Evolutionary conservation across 2,329 filamentous ascomycete species (phyloP).

Genomic region (Berkeleyomyces basicola): DNA sequence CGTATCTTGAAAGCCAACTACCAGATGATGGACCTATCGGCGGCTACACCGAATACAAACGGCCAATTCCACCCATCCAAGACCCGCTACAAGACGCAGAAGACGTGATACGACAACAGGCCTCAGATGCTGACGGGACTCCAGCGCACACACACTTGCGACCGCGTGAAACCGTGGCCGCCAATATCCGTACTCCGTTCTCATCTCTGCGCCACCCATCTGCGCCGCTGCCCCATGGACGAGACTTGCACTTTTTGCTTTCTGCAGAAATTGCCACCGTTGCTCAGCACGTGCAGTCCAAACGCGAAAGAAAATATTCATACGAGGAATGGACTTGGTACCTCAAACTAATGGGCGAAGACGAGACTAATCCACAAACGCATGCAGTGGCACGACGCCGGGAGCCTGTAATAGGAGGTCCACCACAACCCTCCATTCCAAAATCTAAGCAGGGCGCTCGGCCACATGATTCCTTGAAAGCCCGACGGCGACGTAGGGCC

Average conservation of each 20-base stretch:
- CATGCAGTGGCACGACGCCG: constrained; percentile 28
- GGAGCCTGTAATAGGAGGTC: background rate
- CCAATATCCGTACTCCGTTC: background rate
- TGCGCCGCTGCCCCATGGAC: constrained; percentile 24
- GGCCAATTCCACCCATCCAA: background rate
- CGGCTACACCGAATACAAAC: background rate
- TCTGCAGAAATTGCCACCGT: constrained; percentile 54
- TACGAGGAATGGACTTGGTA: constrained; percentile 84
- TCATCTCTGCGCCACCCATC: constrained; percentile 1
- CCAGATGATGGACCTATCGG: background rate
- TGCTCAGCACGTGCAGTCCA: constrained; percentile 42
- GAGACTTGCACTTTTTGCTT: constrained; percentile 47
- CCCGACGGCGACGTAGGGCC: background rate
- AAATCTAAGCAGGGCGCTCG: constrained; percentile 3
- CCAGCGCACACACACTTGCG: constrained; percentile 2
- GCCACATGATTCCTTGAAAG: background rate
- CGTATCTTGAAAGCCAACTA: background rate
- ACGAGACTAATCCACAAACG: constrained; percentile 34
- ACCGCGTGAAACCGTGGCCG: background rate
- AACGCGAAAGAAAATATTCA: constrained; percentile 44
- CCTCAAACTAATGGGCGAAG: constrained; percentile 56
- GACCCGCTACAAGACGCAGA: background rate
- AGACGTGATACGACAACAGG: constrained; percentile 1
- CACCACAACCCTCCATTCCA: background rate
- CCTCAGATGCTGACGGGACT: background rate